A percentile compares a stretch with the other conserved stretches of the same genome.
phyloP scores from a whole-genome alignment of 2,329 filamentous ascomycete genomes.

The Curvularia eragrostidis region DNA sequence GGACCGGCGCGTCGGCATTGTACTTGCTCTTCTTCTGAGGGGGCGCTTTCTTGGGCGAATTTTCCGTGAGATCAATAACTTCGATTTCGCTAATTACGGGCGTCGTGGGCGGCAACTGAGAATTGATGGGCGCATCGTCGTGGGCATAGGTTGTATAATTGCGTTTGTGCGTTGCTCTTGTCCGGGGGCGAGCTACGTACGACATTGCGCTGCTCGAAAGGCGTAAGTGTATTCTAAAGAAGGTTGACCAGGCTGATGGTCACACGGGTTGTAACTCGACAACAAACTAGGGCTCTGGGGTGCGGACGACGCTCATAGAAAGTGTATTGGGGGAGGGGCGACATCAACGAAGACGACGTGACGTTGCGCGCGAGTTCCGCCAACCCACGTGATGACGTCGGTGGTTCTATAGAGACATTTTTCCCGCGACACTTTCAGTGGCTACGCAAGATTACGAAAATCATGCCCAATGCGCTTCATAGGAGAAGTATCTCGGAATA shows the following conservation, averaged over 20 bases:
- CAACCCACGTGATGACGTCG: slow-evolving; percentile 22
- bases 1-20: slow-evolving; percentile 20
- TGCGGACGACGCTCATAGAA: background rate
- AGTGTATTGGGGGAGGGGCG: slow-evolving; percentile 5
- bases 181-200: background rate
- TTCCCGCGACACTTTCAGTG: background rate
- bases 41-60: slow-evolving; percentile 21
- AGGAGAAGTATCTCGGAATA: background rate
- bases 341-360: slow-evolving; percentile 1
- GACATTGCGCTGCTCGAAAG: background rate
- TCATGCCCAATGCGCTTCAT: background rate
- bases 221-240: too few relatives aligned
- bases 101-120: slow-evolving; percentile 16
- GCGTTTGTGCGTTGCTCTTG: slow-evolving; percentile 30
- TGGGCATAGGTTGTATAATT: slow-evolving; percentile 23
- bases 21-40: slow-evolving; percentile 29
- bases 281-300: too few relatives aligned
- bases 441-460: background rate
- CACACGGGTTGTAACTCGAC: background rate
- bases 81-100: slow-evolving; percentile 13
- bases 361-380: slow-evolving; percentile 10
- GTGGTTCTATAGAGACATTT: background rate
- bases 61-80: slow-evolving; percentile 16
- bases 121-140: slow-evolving; percentile 7
- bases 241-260: background rate